Evolutionary conservation across 345 rosid genomes (phyloP).

Genomic region (Toxicodendron radicans): DNA sequence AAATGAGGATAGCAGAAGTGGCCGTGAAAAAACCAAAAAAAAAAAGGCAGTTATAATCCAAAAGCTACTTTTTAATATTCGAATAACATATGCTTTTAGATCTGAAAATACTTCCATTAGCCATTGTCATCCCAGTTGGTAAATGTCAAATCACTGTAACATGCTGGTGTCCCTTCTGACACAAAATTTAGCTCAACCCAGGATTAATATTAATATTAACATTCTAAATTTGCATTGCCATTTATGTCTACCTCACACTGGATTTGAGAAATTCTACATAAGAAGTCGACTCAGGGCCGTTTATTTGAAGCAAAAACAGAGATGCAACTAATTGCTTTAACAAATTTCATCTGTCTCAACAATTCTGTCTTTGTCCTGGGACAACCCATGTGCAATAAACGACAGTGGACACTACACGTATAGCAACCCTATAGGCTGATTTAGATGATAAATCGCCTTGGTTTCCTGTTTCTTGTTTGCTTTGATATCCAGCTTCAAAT

Average conservation of each 20-base stretch:
- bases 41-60: neutral
- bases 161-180: neutral
- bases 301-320: neutral
- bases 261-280: too few species aligned
- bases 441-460: neutral
- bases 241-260: too few species aligned
- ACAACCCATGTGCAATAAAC: neutral
- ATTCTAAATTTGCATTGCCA: too few species aligned
- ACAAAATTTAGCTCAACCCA: too few species aligned
- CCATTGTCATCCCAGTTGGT: neutral
- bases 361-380: neutral
- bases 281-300: too few species aligned
- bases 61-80: constrained; percentile 10
- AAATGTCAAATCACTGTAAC: neutral
- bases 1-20: neutral
- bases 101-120: neutral
- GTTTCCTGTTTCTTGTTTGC: neutral
- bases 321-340: neutral
- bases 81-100: neutral
- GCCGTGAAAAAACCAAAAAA: neutral
- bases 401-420: neutral
- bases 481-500: neutral
- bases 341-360: neutral
- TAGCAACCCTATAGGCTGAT: neutral
- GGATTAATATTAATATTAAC: too few species aligned